These are phyloP conservation scores for Arabis alpina DNA, from an alignment of 345 rosid species.

Conservation along the genomic window DNA sequence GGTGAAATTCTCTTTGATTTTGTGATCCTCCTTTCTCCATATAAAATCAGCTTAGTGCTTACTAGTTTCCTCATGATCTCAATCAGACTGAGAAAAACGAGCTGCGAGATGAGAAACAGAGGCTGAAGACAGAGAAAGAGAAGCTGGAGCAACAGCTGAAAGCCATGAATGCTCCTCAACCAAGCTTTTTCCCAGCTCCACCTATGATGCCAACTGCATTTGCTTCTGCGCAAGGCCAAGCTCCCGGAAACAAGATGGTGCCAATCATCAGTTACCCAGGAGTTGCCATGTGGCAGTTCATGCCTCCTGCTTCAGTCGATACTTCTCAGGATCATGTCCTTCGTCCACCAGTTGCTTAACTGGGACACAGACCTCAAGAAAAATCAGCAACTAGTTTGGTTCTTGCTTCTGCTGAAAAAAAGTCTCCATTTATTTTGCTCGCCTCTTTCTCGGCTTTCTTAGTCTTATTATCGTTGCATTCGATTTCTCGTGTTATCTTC, in stretches of 20 bases:
- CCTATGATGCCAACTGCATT: slow-evolving; percentile 73
- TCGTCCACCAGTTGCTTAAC: slow-evolving; percentile 87
- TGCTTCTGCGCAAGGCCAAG: slow-evolving; percentile 77
- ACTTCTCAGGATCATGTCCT: slow-evolving; percentile 97
- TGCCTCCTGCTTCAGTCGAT: slow-evolving; percentile 94
- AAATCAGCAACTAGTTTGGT: slow-evolving; percentile 46
- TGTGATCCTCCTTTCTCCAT: neutral
- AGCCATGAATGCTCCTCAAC: slow-evolving; percentile 62
- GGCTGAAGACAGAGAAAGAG: slow-evolving; percentile 87
- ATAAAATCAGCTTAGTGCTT: neutral
- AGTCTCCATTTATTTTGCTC: slow-evolving; percentile 46
- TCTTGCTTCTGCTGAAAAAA: slow-evolving; percentile 47
- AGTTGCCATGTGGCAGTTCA: slow-evolving; percentile 98
- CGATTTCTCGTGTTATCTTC: slow-evolving; percentile 33
- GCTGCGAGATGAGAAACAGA: slow-evolving; percentile 84
- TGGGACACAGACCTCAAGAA: slow-evolving; percentile 31
- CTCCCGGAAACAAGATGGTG: slow-evolving; percentile 86
- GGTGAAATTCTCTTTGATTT: slow-evolving; percentile 40
- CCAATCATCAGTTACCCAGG: slow-evolving; percentile 93
- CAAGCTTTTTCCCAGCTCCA: slow-evolving; percentile 69
- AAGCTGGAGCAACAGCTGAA: slow-evolving; percentile 72
- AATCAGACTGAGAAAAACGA: slow-evolving; percentile 89
- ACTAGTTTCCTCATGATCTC: slow-evolving; percentile 14
- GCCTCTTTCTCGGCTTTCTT: slow-evolving; percentile 46
- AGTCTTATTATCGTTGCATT: slow-evolving; percentile 48